Base-by-base conservation (phyloP, 2,329 filamentous ascomycete genomes). In the Verticillium klebahnii region DNA sequence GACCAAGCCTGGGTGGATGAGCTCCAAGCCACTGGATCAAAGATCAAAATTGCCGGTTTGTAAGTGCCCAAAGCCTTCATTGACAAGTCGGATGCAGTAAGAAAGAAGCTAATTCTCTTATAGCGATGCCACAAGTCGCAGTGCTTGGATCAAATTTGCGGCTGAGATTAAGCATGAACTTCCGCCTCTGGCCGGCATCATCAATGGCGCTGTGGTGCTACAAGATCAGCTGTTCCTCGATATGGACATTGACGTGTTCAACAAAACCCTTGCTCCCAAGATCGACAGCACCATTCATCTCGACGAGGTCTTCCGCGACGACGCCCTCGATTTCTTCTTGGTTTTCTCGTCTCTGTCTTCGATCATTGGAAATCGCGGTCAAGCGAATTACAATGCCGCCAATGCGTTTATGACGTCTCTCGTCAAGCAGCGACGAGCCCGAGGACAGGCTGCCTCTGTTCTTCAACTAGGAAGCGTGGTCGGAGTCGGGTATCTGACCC, bases 331-430 rank as follows among this genome's bases (percentile, higher is more conserved):
- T 55, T 77, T 77, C 65, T 77, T 77, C 65, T 66, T 78, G 56
- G 40, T 73, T 15, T 71, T 77, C 57, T 74, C 72, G 1, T 78
- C 75, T 0, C 31, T 72, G 1, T 61, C 68, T 0, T 56, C 56
- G 2, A 64, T 73, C 3, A 60, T 68, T 5, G 75, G 75, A 3
- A 73, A 72, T 56, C 29, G 55, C 8, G 72, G 70, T 6, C 81
- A 85, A 64, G 65, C 73, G 2, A 80, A 77, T 64, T 85, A 85
- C 62, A 67, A 71, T 0, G 77, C 78, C 0, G 80, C 76, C 3
- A 82, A 82, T 64, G 63, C 64, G 3, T 84, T 74, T 69, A 76
- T 83, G 73, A 66, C 65, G 8, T 65, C 65, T 1, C 66, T 84
- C 0, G 76, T 73, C 0, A 56, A 64, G 0, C 69, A 77, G 17